These are phyloP conservation scores for Ramaria sp. DNA, from an alignment of 768 basidiomycete genomes.

Conservation along the genomic window DNA sequence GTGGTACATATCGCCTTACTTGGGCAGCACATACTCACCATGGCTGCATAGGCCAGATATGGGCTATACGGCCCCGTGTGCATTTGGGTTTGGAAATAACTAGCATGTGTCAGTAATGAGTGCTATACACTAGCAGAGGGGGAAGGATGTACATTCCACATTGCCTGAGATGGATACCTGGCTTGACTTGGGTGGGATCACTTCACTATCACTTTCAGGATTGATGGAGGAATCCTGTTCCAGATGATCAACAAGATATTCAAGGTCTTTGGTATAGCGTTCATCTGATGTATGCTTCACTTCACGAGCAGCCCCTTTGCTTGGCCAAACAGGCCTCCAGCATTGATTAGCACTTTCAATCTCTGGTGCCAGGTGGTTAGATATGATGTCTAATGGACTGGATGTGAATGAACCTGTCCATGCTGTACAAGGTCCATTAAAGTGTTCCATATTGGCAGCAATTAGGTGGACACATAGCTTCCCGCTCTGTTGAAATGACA, in stretches of 20 bases:
- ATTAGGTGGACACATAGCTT: background rate
- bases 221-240: too few relatives aligned
- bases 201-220: too few relatives aligned
- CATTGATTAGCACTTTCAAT: background rate
- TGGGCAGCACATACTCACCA: background rate
- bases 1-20: background rate
- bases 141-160: too few relatives aligned
- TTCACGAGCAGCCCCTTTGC: background rate
- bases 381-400: background rate
- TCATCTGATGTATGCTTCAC: background rate
- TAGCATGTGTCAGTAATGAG: too few relatives aligned
- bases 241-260: too few relatives aligned
- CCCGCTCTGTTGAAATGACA: background rate
- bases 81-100: too few relatives aligned
- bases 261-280: background rate
- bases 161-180: too few relatives aligned
- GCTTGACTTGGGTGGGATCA: too few relatives aligned
- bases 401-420: background rate
- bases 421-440: background rate
- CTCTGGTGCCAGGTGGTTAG: background rate
- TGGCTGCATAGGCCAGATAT: background rate
- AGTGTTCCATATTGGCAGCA: background rate
- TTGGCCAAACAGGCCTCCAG: background rate
- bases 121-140: too few relatives aligned
- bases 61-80: too few relatives aligned